Base-by-base conservation (phyloP, 2,329 filamentous ascomycete species). In the Dryadomyces quercus-mongolicae region DNA sequence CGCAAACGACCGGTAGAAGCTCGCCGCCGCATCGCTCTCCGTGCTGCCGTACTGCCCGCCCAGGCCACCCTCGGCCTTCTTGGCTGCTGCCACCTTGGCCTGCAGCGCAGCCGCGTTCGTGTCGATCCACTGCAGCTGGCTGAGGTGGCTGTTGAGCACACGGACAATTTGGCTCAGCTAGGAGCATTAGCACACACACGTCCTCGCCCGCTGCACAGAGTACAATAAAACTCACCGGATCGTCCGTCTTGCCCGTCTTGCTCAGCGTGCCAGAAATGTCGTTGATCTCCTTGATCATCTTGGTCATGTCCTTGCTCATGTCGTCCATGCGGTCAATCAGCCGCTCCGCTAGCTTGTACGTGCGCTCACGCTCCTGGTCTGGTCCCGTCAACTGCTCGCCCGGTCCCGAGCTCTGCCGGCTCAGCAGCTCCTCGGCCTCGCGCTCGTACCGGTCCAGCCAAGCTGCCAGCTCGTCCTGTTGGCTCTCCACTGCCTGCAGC, bases 251-350 rank as follows among this genome's bases (percentile, higher is more conserved):
- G 70, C 80, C 85, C 56, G 86, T 89, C 77, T 94, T 95, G 76
- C 83, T 92, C 60, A 98, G 73, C 22, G 84, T 89, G 54, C 87
- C 80, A n/a, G 88, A 93, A 58, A 94, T 92, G 61, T 85, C 82
- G 67, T 98, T 98, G 66, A 98, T 95, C 70, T 97, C 93, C 66
- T 95, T 91, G 62, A 98, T 95, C 90, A 98, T 97, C 71, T 89
- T 92, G 49, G 82, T 84, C 59, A 98, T 75, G 66, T 95, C 90
- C 66, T 89, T 88, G 65, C 89, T 90, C 82, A 97, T 94, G 62
- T 95, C 90, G 55, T 95, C 91, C 60, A 98, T 75, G 60, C 88
- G 83, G 65, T 95, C 88, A 12, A 89, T 89, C 60, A 96, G 78
- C 69, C 89, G 93, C 75, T 98, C 93, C 1, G 93, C 93, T 52